Percentiles rank a stretch among this genome's conserved stretches.
These are phyloP conservation scores for Moelleriella libera DNA, from an alignment of 2,329 filamentous ascomycete species.

Conservation along the genomic window DNA sequence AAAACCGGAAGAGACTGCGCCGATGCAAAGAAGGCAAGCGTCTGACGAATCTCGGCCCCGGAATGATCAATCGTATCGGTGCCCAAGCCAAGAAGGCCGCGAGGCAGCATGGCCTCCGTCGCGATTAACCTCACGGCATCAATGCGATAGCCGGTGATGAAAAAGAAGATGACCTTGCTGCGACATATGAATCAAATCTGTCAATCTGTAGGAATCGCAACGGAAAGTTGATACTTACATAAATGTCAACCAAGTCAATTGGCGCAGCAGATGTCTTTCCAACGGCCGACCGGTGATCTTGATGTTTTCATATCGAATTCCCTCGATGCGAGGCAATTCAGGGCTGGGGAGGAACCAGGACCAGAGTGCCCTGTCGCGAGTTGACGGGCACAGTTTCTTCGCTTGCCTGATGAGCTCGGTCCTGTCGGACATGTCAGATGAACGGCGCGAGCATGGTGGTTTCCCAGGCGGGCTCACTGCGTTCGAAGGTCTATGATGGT, in stretches of 20 bases:
- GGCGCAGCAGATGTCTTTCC: constrained; percentile 51
- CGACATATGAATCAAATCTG: no score
- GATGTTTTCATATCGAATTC: constrained; percentile 49
- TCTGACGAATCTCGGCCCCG: constrained; percentile 39
- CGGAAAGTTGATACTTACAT: constrained; percentile 27
- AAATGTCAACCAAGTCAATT: constrained; percentile 53
- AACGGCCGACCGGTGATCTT: constrained; percentile 63
- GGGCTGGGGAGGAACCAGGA: constrained; percentile 33
- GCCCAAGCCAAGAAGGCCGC: constrained; percentile 58
- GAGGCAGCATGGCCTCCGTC: constrained; percentile 54
- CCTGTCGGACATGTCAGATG: constrained; percentile 20
- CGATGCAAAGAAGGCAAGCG: constrained; percentile 15
- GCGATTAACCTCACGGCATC: constrained; percentile 58
- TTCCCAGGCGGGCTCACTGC: constrained; percentile 32
- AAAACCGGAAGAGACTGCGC: constrained; percentile 44
- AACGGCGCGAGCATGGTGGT: background rate
- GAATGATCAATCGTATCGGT: constrained; percentile 57
- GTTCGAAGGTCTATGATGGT: constrained; percentile 71
- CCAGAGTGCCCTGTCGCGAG: constrained; percentile 22
- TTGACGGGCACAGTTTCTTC: constrained; percentile 40
- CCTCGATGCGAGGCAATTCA: constrained; percentile 46
- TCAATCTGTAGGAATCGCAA: no score
- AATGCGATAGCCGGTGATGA: constrained; percentile 51
- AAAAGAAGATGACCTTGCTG: constrained; percentile 40
- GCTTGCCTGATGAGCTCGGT: constrained; percentile 61